Evolutionary conservation across 257 asterid genomes (phyloP).

Genomic region (Paraleonurus japonicus): DNA sequence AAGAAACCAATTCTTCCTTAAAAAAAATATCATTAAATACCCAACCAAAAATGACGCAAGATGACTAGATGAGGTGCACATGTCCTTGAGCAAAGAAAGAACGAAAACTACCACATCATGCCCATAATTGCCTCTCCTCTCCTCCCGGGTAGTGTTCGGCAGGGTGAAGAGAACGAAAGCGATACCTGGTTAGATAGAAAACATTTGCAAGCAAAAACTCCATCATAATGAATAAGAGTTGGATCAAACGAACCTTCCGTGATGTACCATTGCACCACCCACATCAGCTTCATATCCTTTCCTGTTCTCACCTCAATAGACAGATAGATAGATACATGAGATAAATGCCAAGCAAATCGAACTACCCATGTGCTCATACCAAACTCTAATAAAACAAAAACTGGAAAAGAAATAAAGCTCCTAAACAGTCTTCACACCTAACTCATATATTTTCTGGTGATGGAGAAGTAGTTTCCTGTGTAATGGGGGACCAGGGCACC

Average conservation of each 20-base stretch:
- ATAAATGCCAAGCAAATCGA: conserved; percentile 14
- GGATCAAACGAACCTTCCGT: conserved; percentile 22
- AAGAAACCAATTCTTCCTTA: neutral
- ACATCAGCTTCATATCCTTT: conserved; percentile 2
- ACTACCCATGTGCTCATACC: conserved; percentile 31
- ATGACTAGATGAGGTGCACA: conserved; percentile 14
- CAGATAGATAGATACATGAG: conserved; percentile 10
- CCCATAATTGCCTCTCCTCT: conserved; percentile 11
- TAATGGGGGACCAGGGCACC: conserved; percentile 20
- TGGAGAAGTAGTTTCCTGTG: conserved; percentile 10
- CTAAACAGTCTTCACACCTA: conserved; percentile 12
- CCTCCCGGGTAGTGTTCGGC: conserved; percentile 18
- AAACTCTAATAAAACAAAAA: conserved; percentile 20
- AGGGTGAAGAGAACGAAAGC: conserved; percentile 23
- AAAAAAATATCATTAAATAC: neutral
- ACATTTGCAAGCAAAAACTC: conserved; percentile 25
- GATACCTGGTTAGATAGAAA: conserved; percentile 19
- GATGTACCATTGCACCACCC: conserved; percentile 25
- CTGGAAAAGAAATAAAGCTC: conserved; percentile 1
- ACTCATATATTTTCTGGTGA: neutral
- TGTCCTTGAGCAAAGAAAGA: neutral
- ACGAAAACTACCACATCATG: neutral
- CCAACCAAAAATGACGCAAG: conserved; percentile 6
- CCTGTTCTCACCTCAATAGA: conserved; percentile 15
- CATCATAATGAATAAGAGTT: conserved; percentile 20